Evolutionary conservation across 305 asterid genomes (phyloP), one percentile per base, ranked within the genome.

Genomic region (Stenogyne calaminthoides): DNA sequence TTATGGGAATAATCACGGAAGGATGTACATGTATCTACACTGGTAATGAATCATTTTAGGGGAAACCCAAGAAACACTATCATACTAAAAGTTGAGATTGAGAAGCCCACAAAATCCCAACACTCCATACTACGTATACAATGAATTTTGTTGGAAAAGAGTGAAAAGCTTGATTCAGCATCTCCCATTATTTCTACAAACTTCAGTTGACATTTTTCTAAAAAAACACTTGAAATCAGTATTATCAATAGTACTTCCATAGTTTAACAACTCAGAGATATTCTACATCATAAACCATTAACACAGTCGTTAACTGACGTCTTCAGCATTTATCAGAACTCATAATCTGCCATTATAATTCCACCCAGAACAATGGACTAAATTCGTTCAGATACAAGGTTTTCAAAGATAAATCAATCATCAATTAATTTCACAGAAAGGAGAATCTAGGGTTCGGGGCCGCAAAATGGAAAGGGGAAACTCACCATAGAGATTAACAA

Each of bases 401-500:
- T 44, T 77, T 47, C 56, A 61, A 9, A 36, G 16, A 62, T 37
- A 25, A 19, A 19, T 58, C 64, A 49, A 1, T 49, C 34, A 67
- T 14, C 20, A 39, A 52, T 1, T 16, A 47, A 36, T 59, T 19
- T n/a, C 25, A 46, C n/a, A 12, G 51, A n/a, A 61, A 18, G 14
- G 22, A 64, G n/a, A 57, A 51, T 15, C 66, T 39, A 79, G 70
- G 73, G 76, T 75, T 73, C 12, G 56, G 63, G 55, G 64, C 29
- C 29, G 20, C 52, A 61, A 67, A 80, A 51, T 11, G n/a, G 49
- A 70, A 77, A 12, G 18, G 37, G 12, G 68, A 73, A 70, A 67
- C 76, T 83, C 39, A 90, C 96, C 97, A 63, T 93, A 91, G 16
- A 91, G 93, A 16, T 86, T 70, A 75, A 88, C 78, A 55, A 94